phyloP scores from a whole-genome alignment of 208 protist genomes.

The Polymyxa betae region DNA sequence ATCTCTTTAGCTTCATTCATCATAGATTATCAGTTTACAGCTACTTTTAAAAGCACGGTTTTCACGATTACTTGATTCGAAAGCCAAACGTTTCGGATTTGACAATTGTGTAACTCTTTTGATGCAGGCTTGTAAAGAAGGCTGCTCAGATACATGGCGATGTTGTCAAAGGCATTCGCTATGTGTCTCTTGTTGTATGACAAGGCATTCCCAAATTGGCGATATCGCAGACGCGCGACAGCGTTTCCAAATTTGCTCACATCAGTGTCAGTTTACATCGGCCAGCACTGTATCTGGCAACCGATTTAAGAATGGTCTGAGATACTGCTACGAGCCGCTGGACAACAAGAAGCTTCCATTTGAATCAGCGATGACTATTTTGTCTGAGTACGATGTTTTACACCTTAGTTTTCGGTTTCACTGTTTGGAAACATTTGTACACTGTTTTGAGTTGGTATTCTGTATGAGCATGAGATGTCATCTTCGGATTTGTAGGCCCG shows the following conservation, averaged over 20 bases:
- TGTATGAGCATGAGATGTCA: no score
- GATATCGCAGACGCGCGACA: neutral
- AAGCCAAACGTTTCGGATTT: no score
- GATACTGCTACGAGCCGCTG: neutral
- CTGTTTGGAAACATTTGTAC: no score
- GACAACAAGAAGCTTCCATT: no score
- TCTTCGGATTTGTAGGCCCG: no score
- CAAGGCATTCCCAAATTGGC: neutral
- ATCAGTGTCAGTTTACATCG: neutral
- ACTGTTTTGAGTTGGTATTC: no score
- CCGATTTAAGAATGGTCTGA: neutral
- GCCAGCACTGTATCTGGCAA: neutral
- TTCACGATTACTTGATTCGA: no score
- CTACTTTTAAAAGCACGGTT: no score
- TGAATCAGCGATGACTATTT: no score
- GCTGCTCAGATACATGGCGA: neutral
- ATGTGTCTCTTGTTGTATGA: neutral
- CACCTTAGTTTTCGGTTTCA: no score
- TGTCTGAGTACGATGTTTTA: no score
- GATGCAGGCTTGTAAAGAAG: neutral
- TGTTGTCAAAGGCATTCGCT: neutral
- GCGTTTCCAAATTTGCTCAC: neutral
- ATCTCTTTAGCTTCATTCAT: neutral
- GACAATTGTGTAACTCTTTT: neutral
- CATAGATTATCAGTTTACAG: neutral